phyloP scores from a whole-genome alignment of 2,329 filamentous ascomycete species.

The Cercospora zeae-maydis region DNA sequence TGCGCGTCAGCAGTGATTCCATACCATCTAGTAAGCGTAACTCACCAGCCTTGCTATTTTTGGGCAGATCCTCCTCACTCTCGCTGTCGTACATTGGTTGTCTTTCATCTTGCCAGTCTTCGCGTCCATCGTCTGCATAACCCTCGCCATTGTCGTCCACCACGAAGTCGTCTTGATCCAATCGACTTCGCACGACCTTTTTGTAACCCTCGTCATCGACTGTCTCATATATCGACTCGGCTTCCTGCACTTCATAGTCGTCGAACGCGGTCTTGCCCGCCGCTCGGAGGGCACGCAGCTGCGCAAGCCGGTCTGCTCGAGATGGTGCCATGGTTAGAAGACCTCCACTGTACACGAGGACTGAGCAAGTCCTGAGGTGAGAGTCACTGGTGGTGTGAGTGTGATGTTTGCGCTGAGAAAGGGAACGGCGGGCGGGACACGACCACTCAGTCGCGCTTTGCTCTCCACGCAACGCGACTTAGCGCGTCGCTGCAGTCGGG shows the following conservation, averaged over 20 bases:
- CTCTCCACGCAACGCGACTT: constrained; percentile 10
- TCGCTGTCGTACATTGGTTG: constrained; percentile 66
- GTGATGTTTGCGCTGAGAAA: background rate
- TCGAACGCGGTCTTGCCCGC: constrained; percentile 89
- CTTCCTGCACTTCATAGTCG: constrained; percentile 80
- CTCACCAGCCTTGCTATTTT: constrained; percentile 56
- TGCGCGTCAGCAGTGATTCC: constrained; percentile 6
- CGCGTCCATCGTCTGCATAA: constrained; percentile 92
- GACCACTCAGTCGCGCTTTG: constrained; percentile 13
- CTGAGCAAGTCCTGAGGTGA: background rate
- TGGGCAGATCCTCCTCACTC: constrained; percentile 65
- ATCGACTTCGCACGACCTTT: constrained; percentile 81
- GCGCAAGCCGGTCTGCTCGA: constrained; percentile 52
- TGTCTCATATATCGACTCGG: constrained; percentile 84
- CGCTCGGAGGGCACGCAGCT: constrained; percentile 78
- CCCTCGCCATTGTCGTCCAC: constrained; percentile 97
- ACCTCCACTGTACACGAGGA: background rate
- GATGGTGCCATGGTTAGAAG: constrained; percentile 31
- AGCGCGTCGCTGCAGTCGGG: background rate
- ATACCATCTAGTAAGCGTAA: constrained; percentile 19
- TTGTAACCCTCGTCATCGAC: constrained; percentile 97
- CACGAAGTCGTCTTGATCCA: constrained; percentile 95
- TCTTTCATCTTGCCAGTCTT: constrained; percentile 80
- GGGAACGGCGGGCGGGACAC: constrained; percentile 8
- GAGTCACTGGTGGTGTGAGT: background rate